A percentile compares a stretch with the other conserved stretches of the same genome.
These are phyloP conservation scores for Cryphonectria japonica DNA, from an alignment of 2,329 filamentous ascomycete species.

Conservation along the genomic window DNA sequence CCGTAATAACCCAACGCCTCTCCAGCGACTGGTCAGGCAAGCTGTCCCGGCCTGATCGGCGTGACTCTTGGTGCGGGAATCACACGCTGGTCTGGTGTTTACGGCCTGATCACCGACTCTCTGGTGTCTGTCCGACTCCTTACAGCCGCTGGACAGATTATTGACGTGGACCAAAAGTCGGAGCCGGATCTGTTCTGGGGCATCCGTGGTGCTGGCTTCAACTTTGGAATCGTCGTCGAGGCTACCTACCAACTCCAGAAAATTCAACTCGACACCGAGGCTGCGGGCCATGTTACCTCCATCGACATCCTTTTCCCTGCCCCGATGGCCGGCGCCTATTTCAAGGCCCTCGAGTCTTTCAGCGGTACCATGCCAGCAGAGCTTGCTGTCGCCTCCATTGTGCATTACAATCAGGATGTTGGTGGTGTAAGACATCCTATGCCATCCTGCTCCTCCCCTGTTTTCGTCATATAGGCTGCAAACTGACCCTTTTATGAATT, in stretches of 20 bases:
- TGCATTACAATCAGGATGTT: conserved; percentile 34
- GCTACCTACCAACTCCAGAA: not conserved
- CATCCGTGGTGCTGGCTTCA: conserved; percentile 45
- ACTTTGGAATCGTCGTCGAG: conserved; percentile 48
- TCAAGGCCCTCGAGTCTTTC: conserved; percentile 25
- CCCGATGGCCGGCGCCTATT: not conserved
- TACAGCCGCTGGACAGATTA: conserved; percentile 41
- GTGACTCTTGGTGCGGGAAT: conserved; percentile 62
- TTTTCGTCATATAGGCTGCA: conserved; percentile 33
- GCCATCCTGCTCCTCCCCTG: not conserved
- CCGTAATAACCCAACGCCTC: not conserved
- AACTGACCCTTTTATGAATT: conserved; percentile 28
- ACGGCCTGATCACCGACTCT: conserved; percentile 54
- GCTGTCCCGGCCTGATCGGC: conserved; percentile 64
- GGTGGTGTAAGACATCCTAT: conserved; percentile 13
- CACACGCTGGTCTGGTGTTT: conserved; percentile 56
- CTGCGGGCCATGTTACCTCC: not conserved
- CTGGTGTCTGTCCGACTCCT: conserved; percentile 46
- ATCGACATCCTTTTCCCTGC: conserved; percentile 30
- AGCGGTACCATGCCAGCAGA: conserved; percentile 35
- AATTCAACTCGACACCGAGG: not conserved
- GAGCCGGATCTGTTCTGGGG: conserved; percentile 50
- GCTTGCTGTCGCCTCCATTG: conserved; percentile 38
- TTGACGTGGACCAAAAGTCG: conserved; percentile 45
- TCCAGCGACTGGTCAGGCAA: conserved; percentile 60